These are phyloP conservation scores for Lasiodiplodia theobromae DNA, from an alignment of 2,329 filamentous ascomycete species.

Conservation along the genomic window DNA sequence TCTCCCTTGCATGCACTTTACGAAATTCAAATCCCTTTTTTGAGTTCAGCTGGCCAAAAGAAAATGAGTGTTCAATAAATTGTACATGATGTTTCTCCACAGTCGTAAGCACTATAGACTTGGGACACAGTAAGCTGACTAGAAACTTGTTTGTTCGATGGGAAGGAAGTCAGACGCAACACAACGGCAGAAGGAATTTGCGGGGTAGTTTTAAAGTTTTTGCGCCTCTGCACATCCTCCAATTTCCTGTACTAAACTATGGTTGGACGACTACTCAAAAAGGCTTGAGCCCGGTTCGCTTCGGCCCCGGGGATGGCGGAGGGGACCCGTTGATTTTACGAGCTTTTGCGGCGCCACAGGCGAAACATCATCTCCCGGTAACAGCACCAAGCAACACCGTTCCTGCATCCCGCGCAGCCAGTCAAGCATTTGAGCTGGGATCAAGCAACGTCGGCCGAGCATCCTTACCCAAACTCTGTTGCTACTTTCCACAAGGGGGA, in stretches of 20 bases:
- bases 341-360: neutral
- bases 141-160: neutral
- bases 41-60: neutral
- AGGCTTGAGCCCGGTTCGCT: constrained; percentile 1
- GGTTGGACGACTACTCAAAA: neutral
- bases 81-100: neutral
- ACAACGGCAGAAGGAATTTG: constrained; percentile 4
- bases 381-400: constrained; percentile 5
- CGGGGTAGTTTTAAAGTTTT: constrained; percentile 3
- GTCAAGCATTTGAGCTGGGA: neutral
- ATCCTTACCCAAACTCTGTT: neutral
- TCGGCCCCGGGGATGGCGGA: constrained; percentile 8
- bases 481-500: neutral
- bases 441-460: neutral
- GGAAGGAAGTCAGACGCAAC: neutral
- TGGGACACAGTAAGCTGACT: constrained; percentile 13
- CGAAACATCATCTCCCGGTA: neutral
- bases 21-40: neutral
- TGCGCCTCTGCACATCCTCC: neutral
- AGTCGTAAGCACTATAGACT: neutral
- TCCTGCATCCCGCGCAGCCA: constrained; percentile 13
- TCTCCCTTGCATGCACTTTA: neutral
- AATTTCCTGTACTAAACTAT: neutral
- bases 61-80: neutral
- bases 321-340: constrained; percentile 7